phyloP scores from a whole-genome alignment of 2,329 filamentous ascomycete species.

The Aureobasidium vineae region DNA sequence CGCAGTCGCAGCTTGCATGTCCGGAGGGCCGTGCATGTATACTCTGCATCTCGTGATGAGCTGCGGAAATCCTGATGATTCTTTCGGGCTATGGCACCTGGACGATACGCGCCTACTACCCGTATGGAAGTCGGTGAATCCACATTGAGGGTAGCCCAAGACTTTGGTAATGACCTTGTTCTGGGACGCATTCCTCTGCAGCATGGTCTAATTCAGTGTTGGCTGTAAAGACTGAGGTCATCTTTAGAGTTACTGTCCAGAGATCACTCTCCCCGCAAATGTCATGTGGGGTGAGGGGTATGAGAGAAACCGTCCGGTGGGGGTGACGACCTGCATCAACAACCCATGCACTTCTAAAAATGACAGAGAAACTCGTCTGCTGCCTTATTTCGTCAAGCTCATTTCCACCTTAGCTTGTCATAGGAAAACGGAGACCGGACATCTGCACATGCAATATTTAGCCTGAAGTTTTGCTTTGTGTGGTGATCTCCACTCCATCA shows the following conservation, averaged over 20 bases:
- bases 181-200: background rate
- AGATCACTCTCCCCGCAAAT: background rate
- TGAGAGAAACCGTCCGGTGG: background rate
- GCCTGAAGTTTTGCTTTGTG: constrained; percentile 4
- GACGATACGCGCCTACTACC: background rate
- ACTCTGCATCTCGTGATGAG: background rate
- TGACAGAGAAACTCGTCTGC: background rate
- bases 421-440: background rate
- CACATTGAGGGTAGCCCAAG: no score
- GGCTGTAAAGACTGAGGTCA: no score
- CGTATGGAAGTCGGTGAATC: background rate
- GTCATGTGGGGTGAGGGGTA: background rate
- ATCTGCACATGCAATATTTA: background rate
- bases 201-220: background rate
- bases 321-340: constrained; percentile 5
- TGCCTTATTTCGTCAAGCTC: background rate
- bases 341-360: background rate
- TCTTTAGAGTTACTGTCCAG: no score
- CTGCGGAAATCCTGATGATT: background rate
- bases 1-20: constrained; percentile 1
- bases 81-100: background rate
- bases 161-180: background rate
- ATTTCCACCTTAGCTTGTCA: background rate
- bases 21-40: constrained; percentile 6
- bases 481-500: background rate